Evolutionary conservation across 805 yeast species (phyloP), one percentile per base, ranked within the genome.

Genomic region (Starmerella vitae): DNA sequence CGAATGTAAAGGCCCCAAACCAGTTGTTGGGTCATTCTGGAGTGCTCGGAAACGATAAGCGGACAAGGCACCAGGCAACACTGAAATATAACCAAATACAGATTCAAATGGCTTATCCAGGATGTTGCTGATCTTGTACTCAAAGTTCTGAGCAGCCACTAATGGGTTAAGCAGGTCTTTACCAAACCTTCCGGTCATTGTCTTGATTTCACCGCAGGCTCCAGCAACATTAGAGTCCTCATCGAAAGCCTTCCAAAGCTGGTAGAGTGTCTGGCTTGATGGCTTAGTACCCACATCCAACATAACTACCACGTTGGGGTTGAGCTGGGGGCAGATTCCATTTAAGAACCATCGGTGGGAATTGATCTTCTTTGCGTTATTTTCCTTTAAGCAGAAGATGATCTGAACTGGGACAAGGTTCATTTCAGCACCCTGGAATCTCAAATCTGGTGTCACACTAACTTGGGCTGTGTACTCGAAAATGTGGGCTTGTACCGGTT

Each of bases 231-330:
- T 86, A 1, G 96, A 85, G 56, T 91, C 96, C 50, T 76, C 71
- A 59, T 91, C 98, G 59, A 91, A 91, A 0, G 95, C 93, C 60
- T 91, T 91, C 99, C 99, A 91, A 43, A 91, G 65, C 51, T 88
- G 91, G 55, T 91, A 93, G 20, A 88, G 66, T 0, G 97, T 88
- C 38, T 79, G 76, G 34, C 72, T 71, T 47, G 84, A 85, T n/a
- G 97, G 93, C 52, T 78, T 75, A 0, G 99, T 91, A 46, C 99
- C 99, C n/a, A 91, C 98, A 66, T 91, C 99, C 36, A 91, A 68
- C 44, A 91, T 62, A 6, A 84, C 74, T 39, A 88, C 76, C 13
- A 88, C 93, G 50, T 84, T 86, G 12, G 99, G 98, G 51, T 86
- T 82, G 47, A 93, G 64, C 15, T 78, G 70, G 2, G 96, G 96